A percentile compares a stretch with the other conserved stretches of the same genome.
phyloP scores from a whole-genome alignment of 148 eudicot genomes.

The Rhododendron mucronatum region DNA sequence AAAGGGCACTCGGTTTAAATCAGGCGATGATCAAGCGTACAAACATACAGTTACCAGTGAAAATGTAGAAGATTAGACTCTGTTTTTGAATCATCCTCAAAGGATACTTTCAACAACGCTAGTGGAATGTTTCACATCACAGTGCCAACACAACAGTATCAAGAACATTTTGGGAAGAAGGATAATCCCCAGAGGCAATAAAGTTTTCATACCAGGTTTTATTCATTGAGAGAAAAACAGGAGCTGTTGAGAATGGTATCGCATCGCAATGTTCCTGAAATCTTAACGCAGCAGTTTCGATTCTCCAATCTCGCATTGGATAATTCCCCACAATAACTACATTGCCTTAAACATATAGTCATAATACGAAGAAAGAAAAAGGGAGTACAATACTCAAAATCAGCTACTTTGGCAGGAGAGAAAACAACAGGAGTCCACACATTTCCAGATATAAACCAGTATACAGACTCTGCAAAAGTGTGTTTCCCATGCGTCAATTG shows the following conservation, averaged over 20 bases:
- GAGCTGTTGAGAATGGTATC: not conserved
- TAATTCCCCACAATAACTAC: too few relatives aligned
- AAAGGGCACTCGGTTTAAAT: not conserved
- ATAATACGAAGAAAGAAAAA: too few relatives aligned
- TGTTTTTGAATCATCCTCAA: too few relatives aligned
- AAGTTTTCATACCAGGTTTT: not conserved
- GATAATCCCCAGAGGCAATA: not conserved
- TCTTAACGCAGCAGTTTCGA: not conserved
- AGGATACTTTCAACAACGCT: too few relatives aligned
- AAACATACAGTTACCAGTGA: too few relatives aligned
- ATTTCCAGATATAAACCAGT: not conserved
- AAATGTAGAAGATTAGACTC: too few relatives aligned
- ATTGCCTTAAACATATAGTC: too few relatives aligned
- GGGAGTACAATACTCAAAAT: too few relatives aligned
- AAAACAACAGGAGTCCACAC: not conserved
- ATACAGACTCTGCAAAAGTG: constrained; percentile 8
- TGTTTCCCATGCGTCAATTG: not conserved
- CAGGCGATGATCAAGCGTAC: not conserved
- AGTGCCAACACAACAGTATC: not conserved
- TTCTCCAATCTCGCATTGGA: not conserved
- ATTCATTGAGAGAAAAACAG: not conserved
- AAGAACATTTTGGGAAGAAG: not conserved
- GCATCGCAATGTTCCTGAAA: not conserved
- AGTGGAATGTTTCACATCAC: too few relatives aligned
- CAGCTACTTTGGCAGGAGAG: not conserved